These are phyloP conservation scores for Davidsoniella australis DNA, from an alignment of 2,329 filamentous ascomycete species.

Conservation along the genomic window DNA sequence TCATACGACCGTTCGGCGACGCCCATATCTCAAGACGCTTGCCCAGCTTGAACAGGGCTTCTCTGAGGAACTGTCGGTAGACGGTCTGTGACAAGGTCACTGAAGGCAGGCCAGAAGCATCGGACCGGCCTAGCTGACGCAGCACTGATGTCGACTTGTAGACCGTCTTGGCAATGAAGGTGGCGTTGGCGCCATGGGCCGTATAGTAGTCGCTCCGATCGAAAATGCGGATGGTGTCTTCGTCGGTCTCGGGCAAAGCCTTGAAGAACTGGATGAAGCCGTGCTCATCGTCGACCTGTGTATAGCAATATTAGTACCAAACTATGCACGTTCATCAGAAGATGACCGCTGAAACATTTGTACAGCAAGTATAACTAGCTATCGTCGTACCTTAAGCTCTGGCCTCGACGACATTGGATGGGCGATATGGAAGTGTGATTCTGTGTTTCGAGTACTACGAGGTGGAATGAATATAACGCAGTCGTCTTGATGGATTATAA, in stretches of 20 bases:
- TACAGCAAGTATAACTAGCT: not conserved
- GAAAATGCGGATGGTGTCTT: constrained; percentile 74
- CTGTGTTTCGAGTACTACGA: not conserved
- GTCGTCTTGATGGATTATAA: not conserved
- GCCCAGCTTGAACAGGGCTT: constrained; percentile 79
- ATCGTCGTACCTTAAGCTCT: constrained; percentile 43
- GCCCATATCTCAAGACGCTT: constrained; percentile 87
- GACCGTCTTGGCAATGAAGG: constrained; percentile 67
- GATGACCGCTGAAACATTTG: not conserved
- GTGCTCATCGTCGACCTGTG: constrained; percentile 81
- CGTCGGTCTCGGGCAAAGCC: constrained; percentile 52
- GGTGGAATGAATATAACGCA: too few species aligned
- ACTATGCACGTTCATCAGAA: not conserved
- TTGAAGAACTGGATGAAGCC: constrained; percentile 97
- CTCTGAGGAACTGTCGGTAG: constrained; percentile 85
- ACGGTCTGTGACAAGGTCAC: constrained; percentile 93
- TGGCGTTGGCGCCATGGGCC: constrained; percentile 72
- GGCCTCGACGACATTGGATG: constrained; percentile 49
- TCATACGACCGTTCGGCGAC: constrained; percentile 57
- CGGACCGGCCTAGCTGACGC: constrained; percentile 69
- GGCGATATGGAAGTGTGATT: constrained; percentile 15
- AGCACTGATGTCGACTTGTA: constrained; percentile 97
- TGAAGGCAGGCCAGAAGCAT: constrained; percentile 71
- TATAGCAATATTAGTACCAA: not conserved
- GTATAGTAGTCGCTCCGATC: constrained; percentile 93